These are phyloP conservation scores for Pseudocercospora macadamiae DNA, from an alignment of 2,329 filamentous ascomycete species.

Conservation along the genomic window DNA sequence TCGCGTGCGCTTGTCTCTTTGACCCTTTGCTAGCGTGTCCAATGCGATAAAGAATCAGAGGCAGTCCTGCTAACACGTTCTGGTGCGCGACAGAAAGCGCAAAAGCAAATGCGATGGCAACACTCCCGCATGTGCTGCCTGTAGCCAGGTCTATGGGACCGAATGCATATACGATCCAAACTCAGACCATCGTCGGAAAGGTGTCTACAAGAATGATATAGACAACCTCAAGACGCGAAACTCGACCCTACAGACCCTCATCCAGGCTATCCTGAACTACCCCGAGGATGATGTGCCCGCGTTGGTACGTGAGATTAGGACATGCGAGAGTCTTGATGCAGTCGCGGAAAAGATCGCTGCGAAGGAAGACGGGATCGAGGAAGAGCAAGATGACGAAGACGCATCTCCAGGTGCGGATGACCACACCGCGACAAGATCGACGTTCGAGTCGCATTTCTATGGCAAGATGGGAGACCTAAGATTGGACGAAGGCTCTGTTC, in stretches of 20 bases:
- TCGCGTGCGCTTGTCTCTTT: neutral
- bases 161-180: slow-evolving; percentile 94
- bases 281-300: slow-evolving; percentile 81
- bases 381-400: slow-evolving; percentile 48
- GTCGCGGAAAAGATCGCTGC: slow-evolving; percentile 63
- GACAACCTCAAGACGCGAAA: slow-evolving; percentile 85
- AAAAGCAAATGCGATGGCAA: slow-evolving; percentile 77
- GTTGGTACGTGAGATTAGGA: slow-evolving; percentile 83
- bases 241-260: slow-evolving; percentile 86
- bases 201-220: slow-evolving; percentile 92
- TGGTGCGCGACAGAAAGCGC: slow-evolving; percentile 33
- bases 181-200: slow-evolving; percentile 93
- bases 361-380: slow-evolving; percentile 53
- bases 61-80: slow-evolving; percentile 12
- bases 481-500: slow-evolving; percentile 81
- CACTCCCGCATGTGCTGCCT: slow-evolving; percentile 90
- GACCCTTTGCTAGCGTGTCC: neutral
- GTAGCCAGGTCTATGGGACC: slow-evolving; percentile 87
- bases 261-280: slow-evolving; percentile 90
- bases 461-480: slow-evolving; percentile 92
- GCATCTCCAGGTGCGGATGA: slow-evolving; percentile 33
- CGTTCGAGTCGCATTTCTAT: slow-evolving; percentile 77
- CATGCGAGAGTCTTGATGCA: slow-evolving; percentile 73
- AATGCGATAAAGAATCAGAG: neutral
- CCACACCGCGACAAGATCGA: slow-evolving; percentile 43